Evolutionary conservation across 495 filamentous ascomycete genomes (phyloP).

Genomic region (Clohesyomyces aquaticus): DNA sequence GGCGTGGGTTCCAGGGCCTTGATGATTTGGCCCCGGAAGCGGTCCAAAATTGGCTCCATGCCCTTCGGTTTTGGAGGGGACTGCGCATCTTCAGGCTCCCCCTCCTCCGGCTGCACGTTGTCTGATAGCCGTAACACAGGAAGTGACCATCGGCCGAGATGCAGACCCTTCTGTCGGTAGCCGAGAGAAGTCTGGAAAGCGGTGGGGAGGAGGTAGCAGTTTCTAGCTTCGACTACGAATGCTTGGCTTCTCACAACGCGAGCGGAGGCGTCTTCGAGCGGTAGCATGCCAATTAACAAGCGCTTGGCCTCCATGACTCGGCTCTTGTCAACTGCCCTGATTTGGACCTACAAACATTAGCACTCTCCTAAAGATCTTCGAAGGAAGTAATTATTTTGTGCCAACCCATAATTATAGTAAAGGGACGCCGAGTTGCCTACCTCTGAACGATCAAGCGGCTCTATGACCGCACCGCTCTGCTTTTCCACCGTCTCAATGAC

Average conservation of each 20-base stretch:
- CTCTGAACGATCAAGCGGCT: no score
- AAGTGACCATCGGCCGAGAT: constrained; percentile 27
- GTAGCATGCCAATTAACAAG: constrained; percentile 24
- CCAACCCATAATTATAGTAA: no score
- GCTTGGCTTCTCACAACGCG: constrained; percentile 2
- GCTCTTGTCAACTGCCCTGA: constrained; percentile 23
- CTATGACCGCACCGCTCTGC: constrained; percentile 17
- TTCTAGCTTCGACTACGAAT: neutral
- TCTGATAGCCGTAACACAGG: neutral
- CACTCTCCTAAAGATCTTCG: no score
- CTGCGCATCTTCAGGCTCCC: neutral
- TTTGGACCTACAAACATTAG: constrained; percentile 20
- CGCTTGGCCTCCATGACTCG: constrained; percentile 32
- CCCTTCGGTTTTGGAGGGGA: neutral
- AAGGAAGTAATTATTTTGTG: no score
- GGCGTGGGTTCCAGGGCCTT: neutral
- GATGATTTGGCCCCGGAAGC: no score
- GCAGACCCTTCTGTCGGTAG: constrained; percentile 14
- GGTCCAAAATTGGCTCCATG: neutral
- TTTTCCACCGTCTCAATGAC: constrained; percentile 14
- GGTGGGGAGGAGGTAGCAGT: constrained; percentile 15
- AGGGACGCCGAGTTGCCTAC: no score
- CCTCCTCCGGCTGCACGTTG: no score
- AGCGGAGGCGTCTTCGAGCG: neutral
- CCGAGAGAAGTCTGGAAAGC: constrained; percentile 17